A percentile compares a stretch with the other conserved stretches of the same genome.
phyloP scores from a whole-genome alignment of 257 asterid species.

The Fraxinus anomala region DNA sequence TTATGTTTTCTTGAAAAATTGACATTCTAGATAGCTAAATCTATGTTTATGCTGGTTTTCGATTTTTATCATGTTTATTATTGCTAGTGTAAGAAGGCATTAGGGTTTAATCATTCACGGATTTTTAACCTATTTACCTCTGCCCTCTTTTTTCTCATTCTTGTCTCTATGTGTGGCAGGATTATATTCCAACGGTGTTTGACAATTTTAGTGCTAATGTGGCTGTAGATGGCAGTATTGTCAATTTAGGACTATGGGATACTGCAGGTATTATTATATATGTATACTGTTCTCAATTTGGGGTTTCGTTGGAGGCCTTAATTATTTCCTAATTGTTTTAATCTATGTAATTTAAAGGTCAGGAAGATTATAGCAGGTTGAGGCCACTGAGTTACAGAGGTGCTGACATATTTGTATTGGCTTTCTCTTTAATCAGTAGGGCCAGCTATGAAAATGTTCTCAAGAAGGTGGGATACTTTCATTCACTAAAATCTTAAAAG shows the following conservation, averaged over 20 bases:
- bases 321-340: constrained; percentile 8
- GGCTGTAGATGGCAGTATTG: constrained; percentile 91
- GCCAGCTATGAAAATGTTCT: constrained; percentile 95
- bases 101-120: neutral
- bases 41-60: neutral
- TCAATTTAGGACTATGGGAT: constrained; percentile 91
- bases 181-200: constrained; percentile 88
- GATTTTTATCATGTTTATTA: neutral
- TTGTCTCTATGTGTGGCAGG: constrained; percentile 44
- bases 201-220: constrained; percentile 93
- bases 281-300: neutral
- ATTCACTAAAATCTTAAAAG: constrained; percentile 10
- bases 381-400: constrained; percentile 98
- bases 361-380: constrained; percentile 94
- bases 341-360: constrained; percentile 51
- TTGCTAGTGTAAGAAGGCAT: neutral
- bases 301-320: neutral
- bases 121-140: neutral
- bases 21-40: neutral
- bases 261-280: constrained; percentile 63
- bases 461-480: constrained; percentile 55
- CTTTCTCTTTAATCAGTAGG: constrained; percentile 90
- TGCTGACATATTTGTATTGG: constrained; percentile 83
- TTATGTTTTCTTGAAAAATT: neutral
- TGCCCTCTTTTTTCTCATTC: neutral